Evolutionary conservation across 2,329 filamentous ascomycete genomes (phyloP), one percentile per base, ranked within the genome.

Genomic region (Fusarium sp.): DNA sequence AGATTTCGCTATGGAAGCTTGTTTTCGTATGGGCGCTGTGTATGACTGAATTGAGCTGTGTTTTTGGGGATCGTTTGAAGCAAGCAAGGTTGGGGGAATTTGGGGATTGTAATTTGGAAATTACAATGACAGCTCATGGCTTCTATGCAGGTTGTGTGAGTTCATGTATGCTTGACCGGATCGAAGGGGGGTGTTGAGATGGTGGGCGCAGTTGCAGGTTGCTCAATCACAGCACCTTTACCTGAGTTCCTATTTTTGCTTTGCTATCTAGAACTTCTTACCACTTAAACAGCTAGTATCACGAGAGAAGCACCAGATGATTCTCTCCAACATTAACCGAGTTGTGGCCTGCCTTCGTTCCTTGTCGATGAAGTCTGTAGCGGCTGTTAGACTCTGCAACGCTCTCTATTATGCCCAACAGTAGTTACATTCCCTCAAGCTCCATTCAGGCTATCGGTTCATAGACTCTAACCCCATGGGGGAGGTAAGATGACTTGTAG

Each of bases 381-480:
- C 9, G 28, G 17, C 13, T 5, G 13, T 28, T 2, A 44, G n/a
- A 15, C 28, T 45, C 22, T 26, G 4, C 8, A 4, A 42, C 18
- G 15, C 22, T 30, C 22, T 42, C 14, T n/a, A 6, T 4, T 8
- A 32, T 24, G 8, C 17, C 9, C 11, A 8, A n/a, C n/a, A 10
- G 22, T 3, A 24, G 8, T 35, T 14, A 32, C 8, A 24, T 4
- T 20, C 15, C 4, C 22, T 8, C 12, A 24, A 4, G 4, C 6
- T 9, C 1, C 8, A 35, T 35, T 0, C 8, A 20, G 3, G 1
- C 8, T 2, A 51, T 51, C 0, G 6, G 8, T 8, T 14, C 8
- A 3, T 18, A 18, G 4, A 10, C 3, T 14, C 18, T 5, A 14
- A 15, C 3, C 30, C 12, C 5, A 8, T 13, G 8, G 10, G 3